phyloP scores from a whole-genome alignment of 768 basidiomycete species.

The Kwoniella sp. region DNA sequence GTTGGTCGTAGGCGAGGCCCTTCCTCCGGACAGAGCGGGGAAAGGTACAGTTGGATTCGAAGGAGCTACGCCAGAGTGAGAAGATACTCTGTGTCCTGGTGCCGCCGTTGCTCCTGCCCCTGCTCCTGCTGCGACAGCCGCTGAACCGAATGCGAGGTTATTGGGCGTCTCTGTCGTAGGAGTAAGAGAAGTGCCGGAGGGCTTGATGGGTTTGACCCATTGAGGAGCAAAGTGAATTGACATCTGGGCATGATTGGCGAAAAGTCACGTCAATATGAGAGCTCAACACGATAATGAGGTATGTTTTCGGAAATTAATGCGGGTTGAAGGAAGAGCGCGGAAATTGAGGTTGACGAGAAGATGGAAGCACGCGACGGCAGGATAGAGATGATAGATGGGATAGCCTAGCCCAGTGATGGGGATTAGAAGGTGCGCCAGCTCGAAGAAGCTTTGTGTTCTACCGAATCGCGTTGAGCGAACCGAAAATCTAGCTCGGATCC shows the following conservation, averaged over 20 bases:
- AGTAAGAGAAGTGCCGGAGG: conserved; percentile 36
- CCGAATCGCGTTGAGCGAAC: too few relatives aligned
- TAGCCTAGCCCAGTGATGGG: too few relatives aligned
- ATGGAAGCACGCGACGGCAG: too few relatives aligned
- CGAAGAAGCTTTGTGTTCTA: too few relatives aligned
- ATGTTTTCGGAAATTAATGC: too few relatives aligned
- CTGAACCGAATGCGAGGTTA: conserved; percentile 5
- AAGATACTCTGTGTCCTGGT: neutral
- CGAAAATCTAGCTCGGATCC: too few relatives aligned
- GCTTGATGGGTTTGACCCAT: conserved; percentile 55
- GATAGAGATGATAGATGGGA: too few relatives aligned
- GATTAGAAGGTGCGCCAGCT: too few relatives aligned
- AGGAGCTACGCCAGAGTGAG: conserved; percentile 6
- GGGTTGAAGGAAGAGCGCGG: too few relatives aligned
- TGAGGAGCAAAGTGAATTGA: conserved; percentile 56
- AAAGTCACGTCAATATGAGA: neutral
- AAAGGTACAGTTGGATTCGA: conserved; percentile 25
- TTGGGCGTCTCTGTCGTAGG: conserved; percentile 33
- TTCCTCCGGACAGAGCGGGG: conserved; percentile 32
- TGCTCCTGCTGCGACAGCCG: neutral
- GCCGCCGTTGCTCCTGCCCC: conserved; percentile 2
- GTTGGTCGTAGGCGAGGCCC: conserved; percentile 25
- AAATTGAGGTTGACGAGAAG: too few relatives aligned
- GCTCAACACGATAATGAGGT: too few relatives aligned
- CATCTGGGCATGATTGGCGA: conserved; percentile 32